These are phyloP conservation scores for Dianthus caryophyllus DNA, from an alignment of 148 eudicot species.

Conservation along the genomic window DNA sequence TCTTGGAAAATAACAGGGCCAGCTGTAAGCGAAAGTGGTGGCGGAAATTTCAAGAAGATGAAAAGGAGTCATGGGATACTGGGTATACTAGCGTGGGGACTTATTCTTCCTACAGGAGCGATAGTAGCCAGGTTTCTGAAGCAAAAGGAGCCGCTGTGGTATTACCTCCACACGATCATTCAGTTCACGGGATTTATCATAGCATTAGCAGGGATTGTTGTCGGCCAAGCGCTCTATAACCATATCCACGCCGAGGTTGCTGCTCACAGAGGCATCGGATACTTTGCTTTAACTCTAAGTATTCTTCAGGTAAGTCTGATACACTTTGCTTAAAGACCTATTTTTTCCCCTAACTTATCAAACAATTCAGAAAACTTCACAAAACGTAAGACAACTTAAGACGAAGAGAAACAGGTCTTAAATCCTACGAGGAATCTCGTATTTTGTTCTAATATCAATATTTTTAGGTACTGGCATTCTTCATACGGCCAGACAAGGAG, in stretches of 20 bases:
- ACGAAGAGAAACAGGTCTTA: too few species aligned
- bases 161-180: slow-evolving; percentile 63
- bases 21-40: slow-evolving; percentile 24
- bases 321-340: too few species aligned
- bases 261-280: slow-evolving; percentile 84
- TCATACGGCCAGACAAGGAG: slow-evolving; percentile 65
- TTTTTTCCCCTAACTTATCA: too few species aligned
- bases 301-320: slow-evolving; percentile 60
- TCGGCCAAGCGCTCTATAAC: slow-evolving; percentile 64
- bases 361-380: too few species aligned
- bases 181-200: slow-evolving; percentile 76
- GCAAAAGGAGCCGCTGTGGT: slow-evolving; percentile 77
- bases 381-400: too few species aligned
- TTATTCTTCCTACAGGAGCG: slow-evolving; percentile 80
- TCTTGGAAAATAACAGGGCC: slow-evolving; percentile 20
- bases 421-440: neutral
- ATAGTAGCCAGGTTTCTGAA: slow-evolving; percentile 72
- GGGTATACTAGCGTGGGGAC: slow-evolving; percentile 81
- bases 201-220: slow-evolving; percentile 57
- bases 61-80: slow-evolving; percentile 73
- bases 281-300: slow-evolving; percentile 59
- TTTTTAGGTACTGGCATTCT: slow-evolving; percentile 72
- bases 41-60: slow-evolving; percentile 26
- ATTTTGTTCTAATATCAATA: neutral
- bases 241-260: slow-evolving; percentile 47